Evolutionary conservation across 768 basidiomycete species (phyloP), one percentile per base, ranked within the genome.

Genomic region (Mycena rosella): DNA sequence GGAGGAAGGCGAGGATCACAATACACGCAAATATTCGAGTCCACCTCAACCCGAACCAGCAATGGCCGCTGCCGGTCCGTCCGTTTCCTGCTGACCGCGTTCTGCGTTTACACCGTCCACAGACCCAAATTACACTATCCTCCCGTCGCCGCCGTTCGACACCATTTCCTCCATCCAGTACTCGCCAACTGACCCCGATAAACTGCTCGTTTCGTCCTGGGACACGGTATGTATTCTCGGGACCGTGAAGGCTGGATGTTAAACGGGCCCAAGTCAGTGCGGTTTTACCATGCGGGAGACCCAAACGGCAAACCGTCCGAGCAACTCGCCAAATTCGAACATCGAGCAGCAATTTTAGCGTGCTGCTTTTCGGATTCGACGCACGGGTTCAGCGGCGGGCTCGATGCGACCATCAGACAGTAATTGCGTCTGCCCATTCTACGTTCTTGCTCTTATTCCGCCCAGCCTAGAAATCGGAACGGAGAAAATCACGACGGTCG

Each of bases 201-300:
- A 92, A 22, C 81, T 99, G 1, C 81, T 98, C 0, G 94, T 93
- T 20, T 89, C 94, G 15, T 92, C 93, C 67, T 99, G 97, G 97
- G 97, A 99, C 78, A 88, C 93, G 26, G 87, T 86, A 73, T 30
- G 82, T 72, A 6, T 49, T 27, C 22, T 47, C 63, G 60, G 62
- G 30, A 40, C 65, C 49, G 61, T 60, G 40, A 30, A 11, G 47
- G 61, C 63, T 70, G 32, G 13, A 17, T 51, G 4, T 30, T 47
- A 36, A 60, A 65, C 20, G 52, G 29, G n/a, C 20, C 24, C 62
- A 83, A 44, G 79, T 80, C 82, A 15, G 82, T 84, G 13, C 74
- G 80, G 40, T 79, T 82, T 38, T 81, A 82, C 73, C 93, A 94
- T 82, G 88, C 75, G 76, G 93, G 75, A 69, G 90, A 74, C 74